phyloP scores from a whole-genome alignment of 2,329 filamentous ascomycete species.

The Aspergillus neotritici region DNA sequence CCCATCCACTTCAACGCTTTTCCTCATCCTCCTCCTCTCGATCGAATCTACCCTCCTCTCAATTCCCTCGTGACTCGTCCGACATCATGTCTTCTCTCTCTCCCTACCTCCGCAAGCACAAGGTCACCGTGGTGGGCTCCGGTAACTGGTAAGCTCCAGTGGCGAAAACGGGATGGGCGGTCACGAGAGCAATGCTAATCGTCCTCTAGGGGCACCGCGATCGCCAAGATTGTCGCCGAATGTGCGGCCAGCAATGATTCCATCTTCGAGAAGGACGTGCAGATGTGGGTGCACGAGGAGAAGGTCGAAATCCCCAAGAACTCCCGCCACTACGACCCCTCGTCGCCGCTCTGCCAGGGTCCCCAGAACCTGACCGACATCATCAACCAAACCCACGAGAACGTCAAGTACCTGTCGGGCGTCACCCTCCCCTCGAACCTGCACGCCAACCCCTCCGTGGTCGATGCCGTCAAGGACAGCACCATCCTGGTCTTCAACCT shows the following conservation, averaged over 20 bases:
- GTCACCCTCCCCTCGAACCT: slow-evolving; percentile 73
- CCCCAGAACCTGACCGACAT: slow-evolving; percentile 82
- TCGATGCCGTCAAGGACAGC: slow-evolving; percentile 72
- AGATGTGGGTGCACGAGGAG: slow-evolving; percentile 99
- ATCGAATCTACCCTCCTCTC: slow-evolving; percentile 4
- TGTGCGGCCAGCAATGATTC: slow-evolving; percentile 73
- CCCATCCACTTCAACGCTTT: slow-evolving; percentile 6
- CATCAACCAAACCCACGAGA: slow-evolving; percentile 92
- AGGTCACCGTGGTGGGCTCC: slow-evolving; percentile 75
- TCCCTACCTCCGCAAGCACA: slow-evolving; percentile 33
- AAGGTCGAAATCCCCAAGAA: slow-evolving; percentile 67
- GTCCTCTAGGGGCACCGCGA: slow-evolving; percentile 83
- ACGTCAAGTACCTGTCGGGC: slow-evolving; percentile 94
- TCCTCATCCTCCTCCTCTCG: slow-evolving; percentile 4
- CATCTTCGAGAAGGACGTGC: slow-evolving; percentile 80
- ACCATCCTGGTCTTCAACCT: slow-evolving; percentile 95
- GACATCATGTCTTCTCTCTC: slow-evolving; percentile 27
- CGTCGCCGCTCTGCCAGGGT: slow-evolving; percentile 66
- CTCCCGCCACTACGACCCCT: slow-evolving; percentile 69
- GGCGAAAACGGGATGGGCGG: not conserved
- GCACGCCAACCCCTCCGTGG: slow-evolving; percentile 40
- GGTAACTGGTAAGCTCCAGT: slow-evolving; percentile 71
- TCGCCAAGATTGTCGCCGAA: slow-evolving; percentile 93
- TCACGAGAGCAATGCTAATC: slow-evolving; percentile 79
- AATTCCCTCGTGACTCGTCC: slow-evolving; percentile 2